Conservation (phyloP, 805 yeast genomes). For the Maudiozyma serrabonitensis region DNA sequence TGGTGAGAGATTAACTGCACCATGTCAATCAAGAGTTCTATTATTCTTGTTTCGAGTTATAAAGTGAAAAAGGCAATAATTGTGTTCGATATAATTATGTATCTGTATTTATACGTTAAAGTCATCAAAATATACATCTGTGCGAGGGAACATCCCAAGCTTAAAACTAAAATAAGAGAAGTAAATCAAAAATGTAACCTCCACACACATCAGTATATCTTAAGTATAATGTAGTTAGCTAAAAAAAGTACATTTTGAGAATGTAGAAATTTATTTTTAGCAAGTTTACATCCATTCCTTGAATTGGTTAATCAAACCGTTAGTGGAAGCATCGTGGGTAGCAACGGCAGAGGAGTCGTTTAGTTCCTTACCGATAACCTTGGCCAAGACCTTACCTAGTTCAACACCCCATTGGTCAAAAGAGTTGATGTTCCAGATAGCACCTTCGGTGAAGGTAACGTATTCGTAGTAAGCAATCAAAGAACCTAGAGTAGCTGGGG, state of each 20-base stretch:
- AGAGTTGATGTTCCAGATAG: slow-evolving; percentile 98
- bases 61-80: background rate
- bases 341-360: slow-evolving; percentile 47
- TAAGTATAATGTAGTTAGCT: background rate
- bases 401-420: slow-evolving; percentile 99
- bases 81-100: background rate
- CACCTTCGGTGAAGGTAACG: slow-evolving; percentile 96
- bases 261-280: background rate
- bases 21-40: too few relatives aligned
- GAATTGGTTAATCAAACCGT: slow-evolving; percentile 89
- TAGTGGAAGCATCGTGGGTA: slow-evolving; percentile 84
- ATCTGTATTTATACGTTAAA: slow-evolving; percentile 1
- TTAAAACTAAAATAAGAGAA: background rate
- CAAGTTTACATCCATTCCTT: slow-evolving; percentile 56
- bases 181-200: background rate
- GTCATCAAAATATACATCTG: slow-evolving; percentile 1
- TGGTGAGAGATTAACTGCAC: too few relatives aligned
- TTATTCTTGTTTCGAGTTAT: too few relatives aligned
- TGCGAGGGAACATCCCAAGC: background rate
- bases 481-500: slow-evolving; percentile 94
- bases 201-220: background rate
- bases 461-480: slow-evolving; percentile 97
- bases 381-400: slow-evolving; percentile 95
- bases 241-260: background rate
- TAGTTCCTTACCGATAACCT: slow-evolving; percentile 86